Base-by-base conservation (phyloP, 257 asterid genomes). In the Nicotiana sylvestris region DNA sequence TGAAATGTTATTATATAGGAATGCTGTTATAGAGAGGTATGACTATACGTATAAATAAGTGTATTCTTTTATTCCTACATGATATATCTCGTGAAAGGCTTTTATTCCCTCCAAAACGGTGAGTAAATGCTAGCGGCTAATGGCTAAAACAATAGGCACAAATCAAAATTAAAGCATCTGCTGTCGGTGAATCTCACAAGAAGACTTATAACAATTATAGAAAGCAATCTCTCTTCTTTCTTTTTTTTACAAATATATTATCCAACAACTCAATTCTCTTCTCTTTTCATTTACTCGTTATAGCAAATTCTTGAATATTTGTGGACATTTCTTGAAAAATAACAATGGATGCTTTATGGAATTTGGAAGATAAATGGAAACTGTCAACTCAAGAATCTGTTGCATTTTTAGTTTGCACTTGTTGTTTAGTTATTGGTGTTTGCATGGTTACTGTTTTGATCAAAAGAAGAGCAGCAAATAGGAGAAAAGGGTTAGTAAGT, bases 271-370 rank as follows among this genome's bases (percentile, higher is more conserved):
- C 39, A 27, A 8, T 32, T 56, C 17, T 58, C 56, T 29, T 8
- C 53, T 21, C 60, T 51, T 55, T 10, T 9, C 5, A 18, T 64
- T 49, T 18, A 43, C 17, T 5, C 55, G 12, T 5, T 82, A 8
- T 11, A 49, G 58, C n/a, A 56, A 16, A 5, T 43, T 70, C 56
- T 3, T 25, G 7, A 21, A 74, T 49, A 49, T 49, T 49, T 49
- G 3, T 49, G 13, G 13, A 49, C 15, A 49, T 55, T 18, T 15
- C 29, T 17, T 17, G 16, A 25, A 16, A 1, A 6, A 2, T 4
- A 80, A 57, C 58, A 60, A 92, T 93, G 97, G 97, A 92, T 37
- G 85, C 89, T 25, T n/a, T 94, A 29, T 94, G 97, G 98, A 88
- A 81, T 43, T 83, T 92, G 55, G 97, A 94, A 82, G 98, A 91